A percentile compares a stretch with the other conserved stretches of the same genome.
phyloP scores from a whole-genome alignment of 768 basidiomycete genomes.

The Stropharia rugosoannulata region DNA sequence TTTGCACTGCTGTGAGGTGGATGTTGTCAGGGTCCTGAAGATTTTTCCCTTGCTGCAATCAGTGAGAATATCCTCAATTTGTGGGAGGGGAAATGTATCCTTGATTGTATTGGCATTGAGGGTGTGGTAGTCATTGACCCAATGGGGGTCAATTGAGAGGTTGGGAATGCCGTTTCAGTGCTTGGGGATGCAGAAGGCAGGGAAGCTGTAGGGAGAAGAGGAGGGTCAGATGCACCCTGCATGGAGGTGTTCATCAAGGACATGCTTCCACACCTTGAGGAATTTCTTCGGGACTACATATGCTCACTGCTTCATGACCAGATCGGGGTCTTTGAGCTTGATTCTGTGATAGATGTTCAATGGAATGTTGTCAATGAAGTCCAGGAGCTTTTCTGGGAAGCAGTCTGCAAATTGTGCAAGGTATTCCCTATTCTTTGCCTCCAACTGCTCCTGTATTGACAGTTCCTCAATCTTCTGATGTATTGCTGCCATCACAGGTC shows the following conservation, averaged over 20 bases:
- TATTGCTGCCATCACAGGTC: neutral
- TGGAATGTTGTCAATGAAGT: neutral
- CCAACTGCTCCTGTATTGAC: neutral
- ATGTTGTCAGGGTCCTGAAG: constrained; percentile 14
- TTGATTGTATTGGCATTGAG: constrained; percentile 30
- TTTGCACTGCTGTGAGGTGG: constrained; percentile 31
- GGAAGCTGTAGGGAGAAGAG: constrained; percentile 30
- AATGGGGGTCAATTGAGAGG: constrained; percentile 19
- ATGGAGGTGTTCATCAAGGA: constrained; percentile 32
- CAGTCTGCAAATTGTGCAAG: no score
- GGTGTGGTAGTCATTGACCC: constrained; percentile 33
- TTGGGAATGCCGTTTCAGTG: constrained; percentile 7
- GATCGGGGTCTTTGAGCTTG: constrained; percentile 20
- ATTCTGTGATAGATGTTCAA: constrained; percentile 12
- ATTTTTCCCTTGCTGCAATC: constrained; percentile 32
- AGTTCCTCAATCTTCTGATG: neutral
- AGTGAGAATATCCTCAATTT: constrained; percentile 28
- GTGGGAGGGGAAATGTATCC: constrained; percentile 28
- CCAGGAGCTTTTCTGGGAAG: neutral
- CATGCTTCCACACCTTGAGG: constrained; percentile 23
- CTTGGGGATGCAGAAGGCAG: constrained; percentile 27
- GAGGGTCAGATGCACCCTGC: constrained; percentile 24
- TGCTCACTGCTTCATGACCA: constrained; percentile 11
- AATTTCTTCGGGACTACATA: constrained; percentile 33
- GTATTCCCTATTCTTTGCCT: no score